Conservation (phyloP, 768 basidiomycete species). For the Leucocoprinus birnbaumii region DNA sequence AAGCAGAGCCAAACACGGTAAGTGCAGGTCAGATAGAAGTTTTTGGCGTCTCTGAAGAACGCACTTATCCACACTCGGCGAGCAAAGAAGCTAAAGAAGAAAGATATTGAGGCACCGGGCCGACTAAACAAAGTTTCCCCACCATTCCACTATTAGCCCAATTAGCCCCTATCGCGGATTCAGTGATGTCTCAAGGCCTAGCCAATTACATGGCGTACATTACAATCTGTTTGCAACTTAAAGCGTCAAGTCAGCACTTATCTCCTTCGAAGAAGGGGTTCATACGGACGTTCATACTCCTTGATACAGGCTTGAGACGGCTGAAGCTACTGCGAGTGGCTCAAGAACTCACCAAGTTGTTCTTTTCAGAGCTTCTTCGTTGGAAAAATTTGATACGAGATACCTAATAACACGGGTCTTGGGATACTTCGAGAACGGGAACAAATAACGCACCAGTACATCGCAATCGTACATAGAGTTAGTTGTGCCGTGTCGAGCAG, state of each 20-base stretch:
- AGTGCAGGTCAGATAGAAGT: not conserved
- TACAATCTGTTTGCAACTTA: slow-evolving; percentile 51
- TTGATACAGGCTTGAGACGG: slow-evolving; percentile 13
- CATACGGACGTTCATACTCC: slow-evolving; percentile 40
- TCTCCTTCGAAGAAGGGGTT: not conserved
- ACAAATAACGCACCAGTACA: slow-evolving; percentile 39
- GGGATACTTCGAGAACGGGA: not conserved
- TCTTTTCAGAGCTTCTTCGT: slow-evolving; percentile 30
- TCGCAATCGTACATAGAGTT: slow-evolving; percentile 37
- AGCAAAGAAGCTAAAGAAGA: slow-evolving; percentile 43
- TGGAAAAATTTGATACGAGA: slow-evolving; percentile 41
- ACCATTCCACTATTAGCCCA: slow-evolving; percentile 49
- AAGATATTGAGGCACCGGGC: not conserved
- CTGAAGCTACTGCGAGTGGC: not conserved
- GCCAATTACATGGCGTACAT: slow-evolving; percentile 25
- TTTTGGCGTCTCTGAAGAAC: slow-evolving; percentile 12
- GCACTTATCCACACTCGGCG: slow-evolving; percentile 48
- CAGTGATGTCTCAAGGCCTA: slow-evolving; percentile 1
- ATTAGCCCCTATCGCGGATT: slow-evolving; percentile 36
- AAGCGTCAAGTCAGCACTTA: not conserved
- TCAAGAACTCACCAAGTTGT: slow-evolving; percentile 35
- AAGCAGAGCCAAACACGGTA: not conserved
- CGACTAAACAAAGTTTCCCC: slow-evolving; percentile 1
- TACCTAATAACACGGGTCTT: slow-evolving; percentile 29
- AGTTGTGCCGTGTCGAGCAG: slow-evolving; percentile 45